Evolutionary conservation across 2,329 filamentous ascomycete species (phyloP).

Genomic region (Diaporthe sp.): DNA sequence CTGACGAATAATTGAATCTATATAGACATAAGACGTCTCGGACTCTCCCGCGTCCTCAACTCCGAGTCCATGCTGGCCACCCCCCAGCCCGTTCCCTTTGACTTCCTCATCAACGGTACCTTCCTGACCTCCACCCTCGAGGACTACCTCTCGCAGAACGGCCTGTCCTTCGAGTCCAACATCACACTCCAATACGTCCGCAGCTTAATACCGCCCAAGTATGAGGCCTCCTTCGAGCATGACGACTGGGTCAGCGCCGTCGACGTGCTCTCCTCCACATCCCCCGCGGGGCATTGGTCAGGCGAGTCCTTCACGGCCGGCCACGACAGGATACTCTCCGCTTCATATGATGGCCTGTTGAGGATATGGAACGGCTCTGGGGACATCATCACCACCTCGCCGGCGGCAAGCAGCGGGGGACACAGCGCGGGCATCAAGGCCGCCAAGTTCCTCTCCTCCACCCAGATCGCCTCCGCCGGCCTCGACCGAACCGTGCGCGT

Average conservation of each 20-base stretch:
- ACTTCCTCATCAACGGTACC: constrained; percentile 95
- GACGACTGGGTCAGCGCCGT: constrained; percentile 96
- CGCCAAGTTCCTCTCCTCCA: constrained; percentile 85
- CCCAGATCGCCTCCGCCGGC: constrained; percentile 85
- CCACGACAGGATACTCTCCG: constrained; percentile 86
- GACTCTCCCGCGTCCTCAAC: constrained; percentile 78
- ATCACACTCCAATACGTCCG: constrained; percentile 94
- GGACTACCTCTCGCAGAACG: constrained; percentile 88
- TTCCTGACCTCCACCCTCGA: constrained; percentile 92
- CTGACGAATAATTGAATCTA: constrained; percentile 28
- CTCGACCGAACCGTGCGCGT: constrained; percentile 88
- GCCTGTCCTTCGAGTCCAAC: constrained; percentile 89
- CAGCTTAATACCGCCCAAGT: constrained; percentile 88
- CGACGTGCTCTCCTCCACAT: constrained; percentile 81
- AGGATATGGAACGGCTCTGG: constrained; percentile 92
- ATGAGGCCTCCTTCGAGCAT: constrained; percentile 94
- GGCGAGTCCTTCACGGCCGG: constrained; percentile 64
- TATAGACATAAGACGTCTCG: constrained; percentile 77
- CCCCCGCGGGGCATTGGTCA: constrained; percentile 71
- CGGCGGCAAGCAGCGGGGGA: constrained; percentile 75
- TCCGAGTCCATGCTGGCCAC: constrained; percentile 80
- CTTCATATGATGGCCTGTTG: constrained; percentile 90
- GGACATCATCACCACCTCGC: constrained; percentile 84
- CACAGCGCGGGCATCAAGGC: constrained; percentile 84
- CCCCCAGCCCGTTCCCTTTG: constrained; percentile 80